phyloP scores from a whole-genome alignment of 257 asterid species.

The Ilex asprella region DNA sequence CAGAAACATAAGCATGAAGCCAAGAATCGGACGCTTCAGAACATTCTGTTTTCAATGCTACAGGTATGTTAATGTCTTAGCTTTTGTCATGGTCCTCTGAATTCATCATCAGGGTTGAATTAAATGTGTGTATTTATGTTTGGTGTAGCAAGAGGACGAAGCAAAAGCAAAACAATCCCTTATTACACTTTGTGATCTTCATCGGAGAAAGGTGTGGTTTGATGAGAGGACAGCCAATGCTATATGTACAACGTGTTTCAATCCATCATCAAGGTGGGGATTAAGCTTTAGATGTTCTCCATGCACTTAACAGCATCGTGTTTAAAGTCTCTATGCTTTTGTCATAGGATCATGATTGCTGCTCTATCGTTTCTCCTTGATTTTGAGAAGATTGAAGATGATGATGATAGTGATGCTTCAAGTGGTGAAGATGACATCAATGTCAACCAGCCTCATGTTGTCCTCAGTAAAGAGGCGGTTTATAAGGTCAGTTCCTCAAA shows the following conservation, averaged over 20 bases:
- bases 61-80: slow-evolving; percentile 44
- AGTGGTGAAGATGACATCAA: slow-evolving; percentile 60
- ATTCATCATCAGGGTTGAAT: slow-evolving; percentile 3
- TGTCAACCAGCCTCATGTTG: slow-evolving; percentile 48
- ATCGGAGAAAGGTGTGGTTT: slow-evolving; percentile 81
- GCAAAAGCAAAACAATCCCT: slow-evolving; percentile 76
- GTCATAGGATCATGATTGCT: slow-evolving; percentile 87
- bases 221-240: slow-evolving; percentile 95
- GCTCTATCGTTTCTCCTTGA: slow-evolving; percentile 86
- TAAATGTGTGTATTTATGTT: slow-evolving; percentile 11
- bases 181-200: slow-evolving; percentile 66
- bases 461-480: slow-evolving; percentile 66
- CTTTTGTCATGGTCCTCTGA: neutral
- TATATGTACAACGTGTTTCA: slow-evolving; percentile 81
- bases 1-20: slow-evolving; percentile 84
- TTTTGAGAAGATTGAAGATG: slow-evolving; percentile 79
- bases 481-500: slow-evolving; percentile 61
- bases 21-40: slow-evolving; percentile 75
- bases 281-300: neutral
- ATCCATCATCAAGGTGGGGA: slow-evolving; percentile 57
- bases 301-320: neutral
- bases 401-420: slow-evolving; percentile 62
- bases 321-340: slow-evolving; percentile 6
- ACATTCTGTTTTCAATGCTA: slow-evolving; percentile 59
- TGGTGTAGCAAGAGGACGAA: slow-evolving; percentile 80